Evolutionary conservation across 2,329 filamentous ascomycete species (phyloP).

Genomic region (Fusarium sterilihyphosum): DNA sequence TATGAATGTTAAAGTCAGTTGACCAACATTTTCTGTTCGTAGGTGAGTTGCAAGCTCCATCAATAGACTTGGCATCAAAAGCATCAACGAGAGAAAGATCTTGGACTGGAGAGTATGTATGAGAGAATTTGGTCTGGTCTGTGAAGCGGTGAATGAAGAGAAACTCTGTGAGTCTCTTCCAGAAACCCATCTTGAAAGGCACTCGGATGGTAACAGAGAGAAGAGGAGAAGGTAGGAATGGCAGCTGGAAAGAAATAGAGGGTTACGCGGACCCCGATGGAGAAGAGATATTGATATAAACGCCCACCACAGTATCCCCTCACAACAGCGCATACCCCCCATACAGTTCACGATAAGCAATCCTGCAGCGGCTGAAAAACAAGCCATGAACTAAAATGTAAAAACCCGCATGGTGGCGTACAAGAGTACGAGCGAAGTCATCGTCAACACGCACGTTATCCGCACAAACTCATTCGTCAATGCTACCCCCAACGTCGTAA

Average conservation of each 20-base stretch:
- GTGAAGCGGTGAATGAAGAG: not conserved
- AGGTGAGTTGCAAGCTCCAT: not conserved
- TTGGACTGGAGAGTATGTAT: not conserved
- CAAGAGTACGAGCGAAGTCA: not conserved
- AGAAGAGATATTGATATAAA: not conserved
- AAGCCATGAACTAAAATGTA: not conserved
- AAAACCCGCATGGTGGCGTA: not conserved
- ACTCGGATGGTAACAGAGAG: not conserved
- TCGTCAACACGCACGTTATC: not conserved
- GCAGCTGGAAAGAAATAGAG: not conserved
- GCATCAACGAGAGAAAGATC: not conserved
- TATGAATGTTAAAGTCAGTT: not conserved
- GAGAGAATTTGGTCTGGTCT: not conserved
- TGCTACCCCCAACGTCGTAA: not conserved
- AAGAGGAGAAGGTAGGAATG: not conserved
- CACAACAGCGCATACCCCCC: not conserved
- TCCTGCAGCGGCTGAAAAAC: not conserved
- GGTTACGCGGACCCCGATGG: not conserved
- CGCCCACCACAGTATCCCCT: not conserved
- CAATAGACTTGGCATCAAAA: not conserved
- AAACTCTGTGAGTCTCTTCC: conserved; percentile 2
- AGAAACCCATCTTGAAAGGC: not conserved
- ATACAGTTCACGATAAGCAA: not conserved
- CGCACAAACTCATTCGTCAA: not conserved
- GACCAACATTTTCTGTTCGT: not conserved